Evolutionary conservation across 2,329 filamentous ascomycete species (phyloP), one percentile per base, ranked within the genome.

Genomic region (Niveomyces coronatus): DNA sequence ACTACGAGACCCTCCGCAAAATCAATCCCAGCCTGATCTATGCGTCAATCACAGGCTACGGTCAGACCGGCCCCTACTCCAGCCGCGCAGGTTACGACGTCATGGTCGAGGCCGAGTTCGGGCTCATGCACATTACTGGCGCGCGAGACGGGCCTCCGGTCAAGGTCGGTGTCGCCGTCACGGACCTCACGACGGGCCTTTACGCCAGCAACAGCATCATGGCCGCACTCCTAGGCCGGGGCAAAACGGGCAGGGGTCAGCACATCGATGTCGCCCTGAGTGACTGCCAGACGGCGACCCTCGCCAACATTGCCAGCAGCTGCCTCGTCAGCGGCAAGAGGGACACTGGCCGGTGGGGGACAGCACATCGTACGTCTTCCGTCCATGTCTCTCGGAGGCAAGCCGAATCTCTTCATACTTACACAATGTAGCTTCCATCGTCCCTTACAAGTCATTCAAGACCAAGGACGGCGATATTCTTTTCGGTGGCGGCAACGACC

Each of bases 101-200:
- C 49, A 98, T 98, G 89, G 89, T 98, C 9, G 91, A 98, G 65
- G 91, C 91, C 43, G 91, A 96, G 57, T 88, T 98, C 63, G 91
- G 91, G 1, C 65, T 98, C 40, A 98, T 98, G 91, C 91, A 98
- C 62, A 96, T 98, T 50, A 98, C 91, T 0, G 91, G 91, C 22
- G 74, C 75, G 44, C 74, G 88, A 40, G 83, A 94, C 51, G 87
- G 89, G 0, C 82, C 87, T 2, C 91, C 91, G 0, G 91, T 95
- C 27, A 98, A 98, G 63, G 91, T 98, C 3, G 91, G 91, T 14
- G 91, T 98, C 3, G 91, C 91, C 2, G 91, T 98, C 4, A 96
- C 91, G 0, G 91, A 98, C 60, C 64, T 98, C 35, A 96, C 91
- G 0, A 96, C 91, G 0, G 91, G 91, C 0, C 64, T 98, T 4